Base-by-base conservation (phyloP, 805 yeast species). In the Nakazawaea molendinolei region DNA sequence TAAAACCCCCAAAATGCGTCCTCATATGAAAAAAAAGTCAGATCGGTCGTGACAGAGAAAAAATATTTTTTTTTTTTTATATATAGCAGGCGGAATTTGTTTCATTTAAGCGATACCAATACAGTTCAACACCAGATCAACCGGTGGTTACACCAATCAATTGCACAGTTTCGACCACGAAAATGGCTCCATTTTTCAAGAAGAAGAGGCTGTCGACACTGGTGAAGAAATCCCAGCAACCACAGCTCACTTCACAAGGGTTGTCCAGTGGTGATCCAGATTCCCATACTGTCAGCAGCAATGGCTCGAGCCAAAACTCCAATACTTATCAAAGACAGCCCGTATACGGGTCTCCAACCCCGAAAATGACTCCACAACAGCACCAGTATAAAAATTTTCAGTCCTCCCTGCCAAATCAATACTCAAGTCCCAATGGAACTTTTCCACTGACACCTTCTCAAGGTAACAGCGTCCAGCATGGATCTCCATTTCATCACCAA, bases 111-210 rank as follows among this genome's bases (percentile, higher is more conserved):
- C n/a, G n/a, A n/a, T n/a, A n/a, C n/a, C n/a, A n/a, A n/a, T n/a
- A n/a, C n/a, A n/a, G n/a, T n/a, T n/a, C n/a, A n/a, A n/a, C n/a
- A n/a, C n/a, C n/a, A n/a, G n/a, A n/a, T n/a, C n/a, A n/a, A n/a
- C n/a, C n/a, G n/a, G n/a, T n/a, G n/a, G n/a, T n/a, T n/a, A n/a
- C n/a, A n/a, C n/a, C n/a, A n/a, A n/a, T n/a, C n/a, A n/a, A n/a
- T n/a, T n/a, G n/a, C n/a, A n/a, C n/a, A n/a, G n/a, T n/a, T n/a
- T n/a, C n/a, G n/a, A n/a, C n/a, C n/a, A n/a, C n/a, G n/a, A n/a
- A n/a, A 17, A 41, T 41, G 44, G 42, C 49, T 9, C 49, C 53
- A 1, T 49, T 51, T 29, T 51, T 50, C 42, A 51, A 49, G 38
- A 49, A 45, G 30, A 51, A 46, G 43, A 40, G 28, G 24, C 36